A percentile compares a stretch with the other conserved stretches of the same genome.
Evolutionary conservation across 129 eudicot species (phyloP).

Genomic region (Centrapalus pauciflorus): DNA sequence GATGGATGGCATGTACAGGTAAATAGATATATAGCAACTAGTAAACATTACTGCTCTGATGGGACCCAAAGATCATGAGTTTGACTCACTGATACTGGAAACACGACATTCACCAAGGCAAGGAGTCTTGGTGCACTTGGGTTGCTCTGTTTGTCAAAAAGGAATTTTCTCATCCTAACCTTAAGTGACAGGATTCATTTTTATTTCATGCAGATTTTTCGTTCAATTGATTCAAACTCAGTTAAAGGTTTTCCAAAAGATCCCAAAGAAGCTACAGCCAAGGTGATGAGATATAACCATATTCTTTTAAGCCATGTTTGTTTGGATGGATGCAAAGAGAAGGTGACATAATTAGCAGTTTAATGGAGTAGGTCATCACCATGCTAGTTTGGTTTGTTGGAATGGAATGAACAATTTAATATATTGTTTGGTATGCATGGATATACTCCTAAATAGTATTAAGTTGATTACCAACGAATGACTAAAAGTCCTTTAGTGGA

Average conservation of each 20-base stretch:
- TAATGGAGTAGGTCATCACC: not conserved
- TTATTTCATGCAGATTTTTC: constrained; percentile 53
- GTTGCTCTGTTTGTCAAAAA: not conserved
- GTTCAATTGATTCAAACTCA: constrained; percentile 83
- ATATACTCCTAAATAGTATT: not conserved
- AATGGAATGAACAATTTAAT: not conserved
- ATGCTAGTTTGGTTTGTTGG: not conserved
- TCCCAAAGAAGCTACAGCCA: constrained; percentile 59
- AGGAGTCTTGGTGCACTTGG: not conserved
- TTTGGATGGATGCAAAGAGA: not conserved
- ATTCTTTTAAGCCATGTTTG: not conserved
- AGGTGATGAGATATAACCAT: constrained; percentile 33
- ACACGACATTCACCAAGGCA: constrained; percentile 19
- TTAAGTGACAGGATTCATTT: constrained; percentile 2
- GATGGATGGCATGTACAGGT: constrained; percentile 92
- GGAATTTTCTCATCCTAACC: not conserved
- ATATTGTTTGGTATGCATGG: not conserved
- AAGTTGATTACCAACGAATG: not conserved
- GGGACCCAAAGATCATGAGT: not conserved
- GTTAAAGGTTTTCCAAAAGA: constrained; percentile 81
- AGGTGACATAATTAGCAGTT: not conserved
- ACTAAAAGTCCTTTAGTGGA: too few relatives aligned
- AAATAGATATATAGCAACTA: constrained; percentile 1
- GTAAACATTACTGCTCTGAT: not conserved
- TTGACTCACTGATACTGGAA: not conserved